Evolutionary conservation across 495 filamentous ascomycete genomes (phyloP).

Genomic region (Neohortaea acidophila): DNA sequence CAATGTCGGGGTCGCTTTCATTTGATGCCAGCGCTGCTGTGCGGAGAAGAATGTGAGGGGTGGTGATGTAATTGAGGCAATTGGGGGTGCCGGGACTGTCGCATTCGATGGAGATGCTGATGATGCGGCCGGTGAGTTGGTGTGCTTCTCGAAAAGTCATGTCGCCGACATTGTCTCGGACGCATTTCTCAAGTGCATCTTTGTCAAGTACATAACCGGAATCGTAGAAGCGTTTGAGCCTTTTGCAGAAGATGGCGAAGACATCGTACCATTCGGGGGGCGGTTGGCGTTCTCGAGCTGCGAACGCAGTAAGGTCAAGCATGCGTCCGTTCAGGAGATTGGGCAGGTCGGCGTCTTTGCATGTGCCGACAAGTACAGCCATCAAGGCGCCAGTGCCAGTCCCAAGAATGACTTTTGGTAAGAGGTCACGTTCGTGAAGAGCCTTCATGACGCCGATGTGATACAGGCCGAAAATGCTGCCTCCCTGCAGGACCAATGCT

Average conservation of each 20-base stretch:
- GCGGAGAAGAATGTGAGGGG: constrained; percentile 90
- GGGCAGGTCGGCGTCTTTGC: constrained; percentile 74
- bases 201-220: constrained; percentile 78
- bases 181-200: constrained; percentile 68
- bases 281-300: too few relatives aligned
- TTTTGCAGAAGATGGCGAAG: constrained; percentile 45
- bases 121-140: constrained; percentile 63
- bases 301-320: constrained; percentile 73
- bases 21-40: constrained; percentile 89
- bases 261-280: constrained; percentile 3
- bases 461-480: constrained; percentile 81
- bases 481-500: constrained; percentile 77
- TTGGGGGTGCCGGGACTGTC: constrained; percentile 64
- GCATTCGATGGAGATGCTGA: constrained; percentile 84
- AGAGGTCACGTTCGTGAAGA: constrained; percentile 62
- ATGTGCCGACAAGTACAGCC: constrained; percentile 75
- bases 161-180: constrained; percentile 72
- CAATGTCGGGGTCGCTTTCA: constrained; percentile 50
- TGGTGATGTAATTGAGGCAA: constrained; percentile 82
- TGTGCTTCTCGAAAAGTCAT: constrained; percentile 93
- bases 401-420: constrained; percentile 83
- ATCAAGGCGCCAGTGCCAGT: constrained; percentile 85
- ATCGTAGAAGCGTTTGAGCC: constrained; percentile 45
- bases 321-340: constrained; percentile 58
- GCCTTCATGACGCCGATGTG: constrained; percentile 87